These are phyloP conservation scores for Penicillium crystallinum DNA, from an alignment of 495 filamentous ascomycete species.

Conservation along the genomic window DNA sequence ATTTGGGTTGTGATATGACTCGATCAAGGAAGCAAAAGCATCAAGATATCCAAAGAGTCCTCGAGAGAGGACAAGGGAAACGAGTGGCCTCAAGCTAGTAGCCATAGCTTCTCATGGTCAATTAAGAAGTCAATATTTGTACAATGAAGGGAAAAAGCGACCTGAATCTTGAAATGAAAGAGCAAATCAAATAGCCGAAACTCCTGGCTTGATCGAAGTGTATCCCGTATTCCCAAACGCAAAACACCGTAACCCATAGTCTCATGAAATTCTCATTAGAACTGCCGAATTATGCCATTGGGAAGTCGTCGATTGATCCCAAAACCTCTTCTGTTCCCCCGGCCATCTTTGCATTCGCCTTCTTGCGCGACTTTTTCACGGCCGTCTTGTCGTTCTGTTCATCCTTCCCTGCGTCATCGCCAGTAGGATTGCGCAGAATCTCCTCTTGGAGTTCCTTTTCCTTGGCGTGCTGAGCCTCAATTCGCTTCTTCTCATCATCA, in stretches of 20 bases:
- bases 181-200: constrained; percentile 4
- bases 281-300: constrained; percentile 16
- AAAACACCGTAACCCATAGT: constrained; percentile 13
- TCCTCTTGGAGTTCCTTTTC: constrained; percentile 50
- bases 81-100: background rate
- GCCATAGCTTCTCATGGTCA: background rate
- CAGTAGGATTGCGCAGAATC: constrained; percentile 41
- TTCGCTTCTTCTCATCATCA: constrained; percentile 61
- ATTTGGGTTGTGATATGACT: background rate
- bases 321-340: constrained; percentile 40
- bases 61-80: background rate
- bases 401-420: constrained; percentile 29
- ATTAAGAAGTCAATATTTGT: background rate
- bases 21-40: background rate
- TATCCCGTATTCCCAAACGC: constrained; percentile 6
- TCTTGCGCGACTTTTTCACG: constrained; percentile 36
- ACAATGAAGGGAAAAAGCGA: background rate
- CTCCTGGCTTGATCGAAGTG: constrained; percentile 3
- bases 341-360: constrained; percentile 24
- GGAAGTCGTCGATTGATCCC: constrained; percentile 37
- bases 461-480: constrained; percentile 63
- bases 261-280: constrained; percentile 1
- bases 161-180: background rate
- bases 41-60: background rate
- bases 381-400: constrained; percentile 34